These are phyloP conservation scores for Corymbia citriodora DNA, from an alignment of 441 rosid species.

Conservation along the genomic window DNA sequence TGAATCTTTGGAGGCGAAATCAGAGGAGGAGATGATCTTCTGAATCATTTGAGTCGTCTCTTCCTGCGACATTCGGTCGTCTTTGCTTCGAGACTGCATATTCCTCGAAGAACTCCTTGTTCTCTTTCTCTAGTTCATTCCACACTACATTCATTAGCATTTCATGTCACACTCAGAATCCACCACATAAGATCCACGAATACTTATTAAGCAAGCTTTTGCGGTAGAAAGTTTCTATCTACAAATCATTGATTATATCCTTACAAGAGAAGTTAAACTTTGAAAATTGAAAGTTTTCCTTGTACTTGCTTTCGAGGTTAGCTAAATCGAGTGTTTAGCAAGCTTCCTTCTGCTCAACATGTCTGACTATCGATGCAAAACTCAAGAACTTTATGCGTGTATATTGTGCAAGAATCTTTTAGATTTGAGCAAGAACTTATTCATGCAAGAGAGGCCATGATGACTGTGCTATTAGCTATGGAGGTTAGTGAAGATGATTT, in stretches of 20 bases:
- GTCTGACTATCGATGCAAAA: neutral
- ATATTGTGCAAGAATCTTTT: neutral
- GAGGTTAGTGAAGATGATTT: neutral
- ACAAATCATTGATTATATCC: neutral
- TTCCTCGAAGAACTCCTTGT: constrained; percentile 82
- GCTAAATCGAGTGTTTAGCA: neutral
- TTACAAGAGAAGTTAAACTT: neutral
- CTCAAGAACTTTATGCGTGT: neutral
- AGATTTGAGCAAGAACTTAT: neutral
- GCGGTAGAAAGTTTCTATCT: neutral
- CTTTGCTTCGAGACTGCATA: constrained; percentile 57
- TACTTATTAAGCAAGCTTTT: neutral
- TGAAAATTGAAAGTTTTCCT: neutral
- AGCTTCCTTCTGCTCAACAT: neutral
- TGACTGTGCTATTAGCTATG: neutral
- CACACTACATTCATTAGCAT: constrained; percentile 43
- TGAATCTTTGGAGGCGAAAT: constrained; percentile 41
- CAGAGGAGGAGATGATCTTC: constrained; percentile 44
- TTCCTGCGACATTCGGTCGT: constrained; percentile 65
- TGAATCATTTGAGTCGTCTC: constrained; percentile 78
- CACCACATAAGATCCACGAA: neutral
- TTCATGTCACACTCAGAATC: neutral
- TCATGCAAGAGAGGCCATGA: neutral
- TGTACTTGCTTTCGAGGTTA: neutral
- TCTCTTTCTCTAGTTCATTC: constrained; percentile 89